Base-by-base conservation (phyloP, 441 rosid species). In the Gossypium davidsonii region DNA sequence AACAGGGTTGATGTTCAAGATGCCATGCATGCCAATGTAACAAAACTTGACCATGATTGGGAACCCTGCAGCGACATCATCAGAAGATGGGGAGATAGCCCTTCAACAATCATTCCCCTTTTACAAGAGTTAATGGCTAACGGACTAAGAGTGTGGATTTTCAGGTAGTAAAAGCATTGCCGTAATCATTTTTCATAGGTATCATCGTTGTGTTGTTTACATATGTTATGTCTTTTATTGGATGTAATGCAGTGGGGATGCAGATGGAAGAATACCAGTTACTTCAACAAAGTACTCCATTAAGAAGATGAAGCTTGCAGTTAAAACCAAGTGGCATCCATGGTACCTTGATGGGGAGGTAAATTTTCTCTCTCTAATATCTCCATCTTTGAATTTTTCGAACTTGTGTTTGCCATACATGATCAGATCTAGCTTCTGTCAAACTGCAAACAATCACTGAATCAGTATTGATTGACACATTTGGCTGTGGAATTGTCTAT, bases 1-100 rank as follows among this genome's bases (percentile, higher is more conserved):
- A 93, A 91, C 70, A 70, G 84, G 31, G 78, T 76, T 0, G 91
- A 89, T 3, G 97, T 91, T 11, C 97, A 93, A 79, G 83, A 78
- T 58, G 97, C 94, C n/a, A 68, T 93, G 67, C 97, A 91, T 77
- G 98, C 98, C 18, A 93, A 89, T 67, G 86, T 86, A 46, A 93
- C 98, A 1, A 89, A 85, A 57, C 83, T 93, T 9, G 74, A 80
- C 49, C 83, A 89, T 77, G 83, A 80, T 26, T 93, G 98, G 97
- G 62, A 85, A 70, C 87, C 88, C 1, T 90, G 98, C 80, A 89
- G 91, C 73, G 77, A 81, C 8, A 42, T 88, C 51, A 61, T 91
- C 14, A 12, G 12, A 7, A 49, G 31, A 0, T 91, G 97, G 98
- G 46, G 57, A 0, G 91, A 94, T 66, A 86, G 92, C 56, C 84